These are phyloP conservation scores for Ambrosia hybrid DNA, from an alignment of 140 eudicot species.

Conservation along the genomic window DNA sequence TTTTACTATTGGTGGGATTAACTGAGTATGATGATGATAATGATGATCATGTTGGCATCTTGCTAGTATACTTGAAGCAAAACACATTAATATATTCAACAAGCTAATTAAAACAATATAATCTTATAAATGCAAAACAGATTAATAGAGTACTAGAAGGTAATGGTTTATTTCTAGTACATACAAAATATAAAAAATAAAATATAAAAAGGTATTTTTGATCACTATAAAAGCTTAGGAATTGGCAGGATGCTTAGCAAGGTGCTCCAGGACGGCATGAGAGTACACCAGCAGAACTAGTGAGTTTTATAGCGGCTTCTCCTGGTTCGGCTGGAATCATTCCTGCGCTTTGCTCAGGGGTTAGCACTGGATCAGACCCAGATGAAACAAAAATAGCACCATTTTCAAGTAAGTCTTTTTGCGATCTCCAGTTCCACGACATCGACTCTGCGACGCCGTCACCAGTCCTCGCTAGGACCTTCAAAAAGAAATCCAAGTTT, in stretches of 20 bases:
- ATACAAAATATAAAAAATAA: background rate
- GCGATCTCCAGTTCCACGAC: conserved; percentile 63
- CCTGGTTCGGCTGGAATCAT: conserved; percentile 49
- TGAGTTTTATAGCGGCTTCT: conserved; percentile 34
- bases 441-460: conserved; percentile 29
- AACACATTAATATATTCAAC: no score
- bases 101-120: no score
- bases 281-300: conserved; percentile 51
- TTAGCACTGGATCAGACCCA: conserved; percentile 27
- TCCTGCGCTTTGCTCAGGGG: background rate
- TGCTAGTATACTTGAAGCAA: no score
- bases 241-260: conserved; percentile 29
- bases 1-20: no score
- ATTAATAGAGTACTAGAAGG: background rate
- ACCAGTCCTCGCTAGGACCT: conserved; percentile 1
- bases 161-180: background rate
- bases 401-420: conserved; percentile 45
- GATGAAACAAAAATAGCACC: conserved; percentile 59
- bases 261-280: conserved; percentile 34
- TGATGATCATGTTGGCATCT: no score
- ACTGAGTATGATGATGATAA: no score
- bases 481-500: no score
- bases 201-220: no score
- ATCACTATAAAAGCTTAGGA: background rate
- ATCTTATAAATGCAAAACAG: no score